These are phyloP conservation scores for Yamadazyma taylorii DNA, from an alignment of 1,139 yeast genomes.

Conservation along the genomic window DNA sequence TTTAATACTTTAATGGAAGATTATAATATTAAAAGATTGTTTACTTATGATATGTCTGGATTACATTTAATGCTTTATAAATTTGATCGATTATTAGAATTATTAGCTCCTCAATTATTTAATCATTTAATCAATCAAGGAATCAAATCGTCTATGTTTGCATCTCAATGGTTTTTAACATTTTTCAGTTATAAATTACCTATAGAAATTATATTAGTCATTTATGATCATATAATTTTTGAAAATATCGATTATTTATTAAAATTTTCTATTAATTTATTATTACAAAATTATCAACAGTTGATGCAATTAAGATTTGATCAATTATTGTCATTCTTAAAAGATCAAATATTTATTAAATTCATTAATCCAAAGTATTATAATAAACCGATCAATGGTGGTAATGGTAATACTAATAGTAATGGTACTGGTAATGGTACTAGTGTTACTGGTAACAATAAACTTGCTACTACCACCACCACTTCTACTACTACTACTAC, in stretches of 20 bases:
- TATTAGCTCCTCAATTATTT: conserved; percentile 62
- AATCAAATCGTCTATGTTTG: conserved; percentile 88
- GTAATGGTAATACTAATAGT: neutral
- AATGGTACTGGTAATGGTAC: no score
- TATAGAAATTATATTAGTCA: conserved; percentile 73
- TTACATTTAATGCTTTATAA: conserved; percentile 81
- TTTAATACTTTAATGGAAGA: conserved; percentile 82
- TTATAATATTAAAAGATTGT: conserved; percentile 74
- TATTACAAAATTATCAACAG: conserved; percentile 62
- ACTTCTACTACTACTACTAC: neutral
- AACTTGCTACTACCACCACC: no score
- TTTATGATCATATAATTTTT: conserved; percentile 80
- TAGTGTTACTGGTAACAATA: no score
- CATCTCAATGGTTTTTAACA: conserved; percentile 94
- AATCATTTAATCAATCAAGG: conserved; percentile 83
- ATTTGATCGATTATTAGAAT: conserved; percentile 82
- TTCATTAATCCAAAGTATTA: conserved; percentile 52
- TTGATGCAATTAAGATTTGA: conserved; percentile 71
- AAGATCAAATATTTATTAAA: conserved; percentile 72
- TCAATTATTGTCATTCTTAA: conserved; percentile 68
- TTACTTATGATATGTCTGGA: conserved; percentile 91
- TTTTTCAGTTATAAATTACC: conserved; percentile 94
- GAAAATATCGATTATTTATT: conserved; percentile 86
- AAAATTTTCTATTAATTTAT: conserved; percentile 76
- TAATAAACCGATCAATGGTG: conserved; percentile 16